Percentiles rank a stretch among this genome's conserved stretches.
Evolutionary conservation across 192 early-diverging fungal genomes (phyloP).

Genomic region (Linnemannia elongata): DNA sequence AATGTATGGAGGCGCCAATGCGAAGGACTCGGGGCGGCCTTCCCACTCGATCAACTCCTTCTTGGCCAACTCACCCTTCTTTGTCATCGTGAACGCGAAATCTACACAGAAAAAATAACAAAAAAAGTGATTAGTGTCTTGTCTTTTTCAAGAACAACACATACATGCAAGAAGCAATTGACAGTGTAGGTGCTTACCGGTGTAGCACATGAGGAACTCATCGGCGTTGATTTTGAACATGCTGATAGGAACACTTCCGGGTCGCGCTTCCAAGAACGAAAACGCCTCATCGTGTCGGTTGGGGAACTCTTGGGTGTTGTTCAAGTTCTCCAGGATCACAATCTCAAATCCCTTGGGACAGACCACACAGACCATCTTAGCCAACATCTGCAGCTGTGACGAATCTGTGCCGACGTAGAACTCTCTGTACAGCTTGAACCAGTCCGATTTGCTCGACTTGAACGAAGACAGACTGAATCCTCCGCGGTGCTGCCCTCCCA

Average conservation of each 20-base stretch:
- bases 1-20: slow-evolving; percentile 86
- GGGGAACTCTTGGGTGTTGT: slow-evolving; percentile 85
- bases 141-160: neutral
- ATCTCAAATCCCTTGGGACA: slow-evolving; percentile 92
- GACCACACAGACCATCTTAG: slow-evolving; percentile 89
- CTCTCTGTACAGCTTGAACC: slow-evolving; percentile 72
- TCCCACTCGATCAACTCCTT: slow-evolving; percentile 90
- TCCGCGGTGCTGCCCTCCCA: slow-evolving; percentile 38
- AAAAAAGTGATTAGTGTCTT: neutral
- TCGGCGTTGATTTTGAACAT: slow-evolving; percentile 82
- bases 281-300: slow-evolving; percentile 83
- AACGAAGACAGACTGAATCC: slow-evolving; percentile 51
- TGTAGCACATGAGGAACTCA: slow-evolving; percentile 92
- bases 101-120: slow-evolving; percentile 65
- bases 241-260: slow-evolving; percentile 81
- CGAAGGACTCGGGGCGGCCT: slow-evolving; percentile 86
- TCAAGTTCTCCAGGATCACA: slow-evolving; percentile 84
- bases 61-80: slow-evolving; percentile 76
- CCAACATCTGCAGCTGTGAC: slow-evolving; percentile 85
- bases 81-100: slow-evolving; percentile 93
- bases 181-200: slow-evolving; percentile 69
- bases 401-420: slow-evolving; percentile 95
- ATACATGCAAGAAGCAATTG: neutral
- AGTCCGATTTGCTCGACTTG: slow-evolving; percentile 47
- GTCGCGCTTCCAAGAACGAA: slow-evolving; percentile 78